These are phyloP conservation scores for Cicer pinnatifidum DNA, from an alignment of 306 rosid genomes.

Conservation along the genomic window DNA sequence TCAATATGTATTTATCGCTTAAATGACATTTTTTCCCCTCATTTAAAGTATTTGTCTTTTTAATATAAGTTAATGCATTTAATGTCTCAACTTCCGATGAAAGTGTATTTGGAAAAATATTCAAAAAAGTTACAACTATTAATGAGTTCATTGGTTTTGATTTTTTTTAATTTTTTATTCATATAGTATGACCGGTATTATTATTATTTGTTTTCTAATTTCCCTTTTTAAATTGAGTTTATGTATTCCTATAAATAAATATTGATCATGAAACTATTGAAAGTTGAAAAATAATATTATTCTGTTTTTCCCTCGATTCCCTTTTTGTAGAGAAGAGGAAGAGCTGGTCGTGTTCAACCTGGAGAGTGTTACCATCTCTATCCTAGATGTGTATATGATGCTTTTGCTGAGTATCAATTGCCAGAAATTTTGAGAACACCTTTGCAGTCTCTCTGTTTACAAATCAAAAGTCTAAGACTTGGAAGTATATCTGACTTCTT, in stretches of 20 bases:
- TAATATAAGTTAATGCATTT: too few species aligned
- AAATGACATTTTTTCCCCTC: too few species aligned
- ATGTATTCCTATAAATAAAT: background rate
- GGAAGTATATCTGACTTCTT: constrained; percentile 93
- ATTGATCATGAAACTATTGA: constrained; percentile 33
- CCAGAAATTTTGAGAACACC: constrained; percentile 99
- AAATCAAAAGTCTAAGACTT: constrained; percentile 90
- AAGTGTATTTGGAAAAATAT: too few species aligned
- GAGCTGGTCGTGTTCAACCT: constrained; percentile 98
- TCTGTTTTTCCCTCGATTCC: constrained; percentile 27
- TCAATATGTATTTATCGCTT: too few species aligned
- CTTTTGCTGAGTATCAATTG: constrained; percentile 86
- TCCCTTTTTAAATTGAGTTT: background rate
- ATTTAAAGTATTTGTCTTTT: too few species aligned
- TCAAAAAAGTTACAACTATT: too few species aligned
- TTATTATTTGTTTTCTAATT: background rate
- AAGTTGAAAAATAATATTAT: constrained; percentile 23
- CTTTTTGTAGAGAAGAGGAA: constrained; percentile 87
- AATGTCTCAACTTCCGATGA: too few species aligned
- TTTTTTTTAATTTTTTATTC: too few species aligned
- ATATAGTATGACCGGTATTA: too few species aligned
- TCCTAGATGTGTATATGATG: constrained; percentile 85
- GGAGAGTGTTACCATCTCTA: constrained; percentile 93
- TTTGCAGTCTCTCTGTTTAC: constrained; percentile 92
- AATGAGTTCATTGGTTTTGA: too few species aligned